Conservation (phyloP, 2,329 filamentous ascomycete genomes). For the Exophiala sp. region DNA sequence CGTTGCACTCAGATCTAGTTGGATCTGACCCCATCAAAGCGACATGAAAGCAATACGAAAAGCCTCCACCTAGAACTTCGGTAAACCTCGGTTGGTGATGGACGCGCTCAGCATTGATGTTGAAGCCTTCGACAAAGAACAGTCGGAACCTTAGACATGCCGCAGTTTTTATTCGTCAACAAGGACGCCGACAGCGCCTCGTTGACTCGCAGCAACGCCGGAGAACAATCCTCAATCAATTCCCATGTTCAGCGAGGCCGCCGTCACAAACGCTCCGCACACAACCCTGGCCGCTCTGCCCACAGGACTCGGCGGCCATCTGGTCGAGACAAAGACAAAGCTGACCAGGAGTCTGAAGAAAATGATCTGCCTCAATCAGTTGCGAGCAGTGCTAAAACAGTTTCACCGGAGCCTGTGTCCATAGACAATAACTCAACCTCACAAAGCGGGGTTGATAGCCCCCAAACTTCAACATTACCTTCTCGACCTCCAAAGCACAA, state of each 20-base stretch:
- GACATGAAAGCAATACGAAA: neutral
- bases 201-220: conserved; percentile 22
- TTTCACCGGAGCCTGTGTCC: neutral
- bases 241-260: conserved; percentile 24
- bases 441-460: neutral
- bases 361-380: conserved; percentile 2
- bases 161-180: conserved; percentile 25
- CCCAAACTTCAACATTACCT: conserved; percentile 2
- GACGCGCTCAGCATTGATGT: conserved; percentile 5
- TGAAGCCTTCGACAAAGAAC: conserved; percentile 13
- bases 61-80: neutral
- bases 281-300: conserved; percentile 11
- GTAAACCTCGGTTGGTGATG: conserved; percentile 5
- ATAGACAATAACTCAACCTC: neutral
- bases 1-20: neutral
- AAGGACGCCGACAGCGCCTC: conserved; percentile 22
- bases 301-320: conserved; percentile 4
- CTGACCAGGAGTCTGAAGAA: neutral
- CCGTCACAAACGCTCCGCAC: conserved; percentile 17
- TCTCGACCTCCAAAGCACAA: conserved; percentile 1
- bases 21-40: no score
- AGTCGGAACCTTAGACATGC: conserved; percentile 13
- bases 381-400: neutral
- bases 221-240: conserved; percentile 25
- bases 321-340: neutral